Evolutionary conservation across 768 basidiomycete species (phyloP).

Genomic region (Lanmaoa pseudosensibilis): DNA sequence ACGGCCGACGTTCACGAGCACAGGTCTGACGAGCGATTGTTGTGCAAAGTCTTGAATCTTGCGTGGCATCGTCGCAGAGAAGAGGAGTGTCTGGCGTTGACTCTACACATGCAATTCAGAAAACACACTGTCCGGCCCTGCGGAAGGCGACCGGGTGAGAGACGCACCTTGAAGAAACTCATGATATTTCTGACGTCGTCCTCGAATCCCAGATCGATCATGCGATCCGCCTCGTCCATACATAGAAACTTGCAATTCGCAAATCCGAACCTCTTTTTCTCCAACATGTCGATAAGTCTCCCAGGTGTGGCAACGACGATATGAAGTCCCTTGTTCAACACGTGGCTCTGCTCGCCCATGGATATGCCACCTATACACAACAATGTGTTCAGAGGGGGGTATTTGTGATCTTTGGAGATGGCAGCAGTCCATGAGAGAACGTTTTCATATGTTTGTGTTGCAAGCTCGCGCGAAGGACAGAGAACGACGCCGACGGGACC

Average conservation of each 20-base stretch:
- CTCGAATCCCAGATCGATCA: constrained; percentile 99
- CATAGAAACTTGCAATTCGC: constrained; percentile 94
- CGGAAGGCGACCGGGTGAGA: neutral
- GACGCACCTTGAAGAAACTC: constrained; percentile 92
- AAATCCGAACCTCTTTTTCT: constrained; percentile 91
- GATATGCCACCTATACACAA: constrained; percentile 98
- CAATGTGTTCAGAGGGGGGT: constrained; percentile 84
- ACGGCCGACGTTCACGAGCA: constrained; percentile 96
- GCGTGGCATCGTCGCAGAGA: constrained; percentile 98
- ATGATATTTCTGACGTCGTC: constrained; percentile 99
- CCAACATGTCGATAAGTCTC: constrained; percentile 95
- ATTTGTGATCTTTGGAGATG: constrained; percentile 74
- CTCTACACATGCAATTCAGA: constrained; percentile 46
- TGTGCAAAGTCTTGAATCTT: constrained; percentile 99
- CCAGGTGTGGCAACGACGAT: constrained; percentile 97
- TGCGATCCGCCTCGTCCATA: constrained; percentile 99
- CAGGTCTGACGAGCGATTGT: constrained; percentile 90
- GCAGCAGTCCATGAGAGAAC: constrained; percentile 82
- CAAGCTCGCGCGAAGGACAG: constrained; percentile 96
- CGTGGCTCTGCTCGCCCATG: constrained; percentile 96
- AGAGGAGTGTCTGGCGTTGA: constrained; percentile 94
- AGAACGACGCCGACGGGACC: constrained; percentile 96
- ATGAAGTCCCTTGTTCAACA: constrained; percentile 87
- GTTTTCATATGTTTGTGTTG: constrained; percentile 96
- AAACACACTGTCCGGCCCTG: neutral